Evolutionary conservation across 345 rosid species (phyloP), one percentile per base, ranked within the genome.

Genomic region (Salix udensis): DNA sequence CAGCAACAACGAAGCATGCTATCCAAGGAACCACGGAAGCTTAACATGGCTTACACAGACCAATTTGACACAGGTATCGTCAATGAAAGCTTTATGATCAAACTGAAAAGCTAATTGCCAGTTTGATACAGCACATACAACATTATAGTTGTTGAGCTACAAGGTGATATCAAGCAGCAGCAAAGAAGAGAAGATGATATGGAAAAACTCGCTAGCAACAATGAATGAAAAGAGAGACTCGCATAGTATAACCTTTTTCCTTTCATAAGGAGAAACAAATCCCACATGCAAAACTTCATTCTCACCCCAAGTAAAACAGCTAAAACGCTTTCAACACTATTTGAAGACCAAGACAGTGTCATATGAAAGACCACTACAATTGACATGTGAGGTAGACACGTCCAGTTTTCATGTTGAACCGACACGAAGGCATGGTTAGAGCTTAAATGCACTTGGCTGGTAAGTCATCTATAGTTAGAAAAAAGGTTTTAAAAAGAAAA

Each of bases 351-450:
- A n/a, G 14, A 26, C 28, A 34, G 11, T 9, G 62, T 24, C 50
- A 79, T 42, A 39, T 67, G 40, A 37, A 42, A 48, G 61, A 37
- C 12, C 28, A 61, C 79, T 61, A 48, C 11, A 61, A 74, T 4
- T 18, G 48, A 16, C 39, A 14, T n/a, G 28, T 21, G 19, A 46
- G 10, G 23, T 8, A 70, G 34, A 69, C 19, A 26, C 2, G 12
- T 30, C 6, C 24, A 70, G 61, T 46, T 19, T 44, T 68, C 52
- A 18, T 65, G 34, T 7, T 23, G 30, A 9, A 65, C 34, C 3
- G 15, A 61, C 28, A 23, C 9, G 13, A 14, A 42, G 31, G 55
- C 64, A 77, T 48, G 52, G 36, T 3, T 13, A 70, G 24, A 64
- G 40, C 70, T 28, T 34, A 55, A 21, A 55, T 36, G 26, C 62